A percentile compares a stretch with the other conserved stretches of the same genome.
phyloP scores from a whole-genome alignment of 1,284 basidiomycete genomes.

The Phellopilus nigrolimitatus region DNA sequence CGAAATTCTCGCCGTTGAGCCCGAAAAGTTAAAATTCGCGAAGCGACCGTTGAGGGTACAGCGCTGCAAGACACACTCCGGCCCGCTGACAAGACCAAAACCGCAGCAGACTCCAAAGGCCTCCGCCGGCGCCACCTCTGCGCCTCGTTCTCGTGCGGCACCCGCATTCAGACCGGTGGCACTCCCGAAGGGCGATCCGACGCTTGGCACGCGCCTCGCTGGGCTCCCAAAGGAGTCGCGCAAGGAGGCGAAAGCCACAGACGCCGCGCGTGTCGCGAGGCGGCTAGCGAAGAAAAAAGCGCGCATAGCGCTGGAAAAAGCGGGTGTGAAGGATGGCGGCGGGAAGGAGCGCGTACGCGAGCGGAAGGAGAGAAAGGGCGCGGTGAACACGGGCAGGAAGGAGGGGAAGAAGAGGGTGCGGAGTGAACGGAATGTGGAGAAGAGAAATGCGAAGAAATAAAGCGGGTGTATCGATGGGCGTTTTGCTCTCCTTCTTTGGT shows the following conservation, averaged over 20 bases:
- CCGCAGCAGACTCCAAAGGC: conserved; percentile 30
- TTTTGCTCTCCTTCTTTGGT: too few species aligned
- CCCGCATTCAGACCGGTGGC: conserved; percentile 29
- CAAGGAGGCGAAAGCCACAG: conserved; percentile 73
- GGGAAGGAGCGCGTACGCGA: conserved; percentile 47
- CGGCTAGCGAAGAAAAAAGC: conserved; percentile 86
- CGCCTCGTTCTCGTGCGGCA: conserved; percentile 15
- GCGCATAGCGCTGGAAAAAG: conserved; percentile 45
- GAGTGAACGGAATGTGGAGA: conserved; percentile 52
- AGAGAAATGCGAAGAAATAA: conserved; percentile 59
- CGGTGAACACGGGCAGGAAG: conserved; percentile 23
- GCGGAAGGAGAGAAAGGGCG: conserved; percentile 32
- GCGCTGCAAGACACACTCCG: conserved; percentile 53
- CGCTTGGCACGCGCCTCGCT: conserved; percentile 71
- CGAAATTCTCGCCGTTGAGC: conserved; percentile 77
- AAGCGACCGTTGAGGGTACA: conserved; percentile 87
- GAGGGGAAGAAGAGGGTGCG: conserved; percentile 49
- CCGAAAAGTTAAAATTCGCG: conserved; percentile 76
- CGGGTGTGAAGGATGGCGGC: conserved; percentile 35
- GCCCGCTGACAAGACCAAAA: conserved; percentile 24
- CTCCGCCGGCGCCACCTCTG: conserved; percentile 22
- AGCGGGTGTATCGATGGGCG: too few species aligned
- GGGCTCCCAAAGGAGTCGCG: conserved; percentile 81
- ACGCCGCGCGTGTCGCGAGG: conserved; percentile 75
- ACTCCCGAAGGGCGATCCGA: conserved; percentile 74